Evolutionary conservation across 2,329 filamentous ascomycete genomes (phyloP), one percentile per base, ranked within the genome.

Genomic region (Remersonia thermophila): DNA sequence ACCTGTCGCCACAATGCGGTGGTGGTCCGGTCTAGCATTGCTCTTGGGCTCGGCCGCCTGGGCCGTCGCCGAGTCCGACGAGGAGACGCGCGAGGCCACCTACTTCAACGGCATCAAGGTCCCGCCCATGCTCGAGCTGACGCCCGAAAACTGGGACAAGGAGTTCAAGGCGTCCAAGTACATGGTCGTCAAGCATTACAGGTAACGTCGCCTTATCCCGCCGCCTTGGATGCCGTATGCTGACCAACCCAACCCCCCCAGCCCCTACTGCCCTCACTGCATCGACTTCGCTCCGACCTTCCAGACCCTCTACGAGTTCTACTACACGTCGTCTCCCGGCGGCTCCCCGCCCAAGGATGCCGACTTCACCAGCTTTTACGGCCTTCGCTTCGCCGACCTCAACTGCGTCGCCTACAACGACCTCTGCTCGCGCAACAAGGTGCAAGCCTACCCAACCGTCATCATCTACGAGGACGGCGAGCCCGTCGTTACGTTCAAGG

Each of bases 271-370:
- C 58, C 69, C 69, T 32, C 85, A 94, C 58, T 95, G 87, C 63
- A 70, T 71, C 55, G 66, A 71, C 33, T 83, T 85, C 52, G 85
- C 83, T 35, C 91, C 91, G 7, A 79, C 75, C 34, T 95, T 77
- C 67, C 86, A 96, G 60, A 95, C 87, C 4, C 60, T 89, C 11
- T 94, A 96, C 67, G 91, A 98, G 62, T 95, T 79, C 59, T 98
- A 95, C 64, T 66, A 84, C 63, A 95, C 87, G 27, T 91, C 84
- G 27, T 79, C 85, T 50, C 80, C 81, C 12, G 62, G 79, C 55
- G 49, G 65, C 61, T 50, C 64, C 57, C 47, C 71, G 62, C 60
- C 70, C 61, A 49, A 66, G 55, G 44, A 73, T 61, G 61, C 68
- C 28, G 59, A 61, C 18, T 95, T 95, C 53, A 77, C 78, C 23